These are phyloP conservation scores for Bipolaris oryzae DNA, from an alignment of 2,329 filamentous ascomycete species.

Conservation along the genomic window DNA sequence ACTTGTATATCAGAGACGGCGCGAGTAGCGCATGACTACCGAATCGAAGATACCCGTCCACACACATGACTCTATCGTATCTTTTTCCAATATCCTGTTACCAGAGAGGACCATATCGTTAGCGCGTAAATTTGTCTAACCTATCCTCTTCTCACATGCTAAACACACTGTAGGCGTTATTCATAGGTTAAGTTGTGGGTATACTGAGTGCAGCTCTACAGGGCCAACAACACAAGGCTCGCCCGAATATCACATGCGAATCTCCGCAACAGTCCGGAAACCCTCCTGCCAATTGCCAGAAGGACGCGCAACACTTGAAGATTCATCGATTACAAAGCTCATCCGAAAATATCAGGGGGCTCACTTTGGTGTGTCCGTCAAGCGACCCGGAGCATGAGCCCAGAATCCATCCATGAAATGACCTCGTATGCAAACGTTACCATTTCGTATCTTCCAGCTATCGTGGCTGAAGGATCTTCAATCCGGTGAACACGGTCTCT, in stretches of 20 bases:
- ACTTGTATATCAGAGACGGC: not conserved
- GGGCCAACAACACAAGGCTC: not conserved
- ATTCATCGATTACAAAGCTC: not conserved
- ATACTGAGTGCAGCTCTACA: not conserved
- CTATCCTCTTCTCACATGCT: not conserved
- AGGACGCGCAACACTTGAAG: not conserved
- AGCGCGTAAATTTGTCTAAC: not conserved
- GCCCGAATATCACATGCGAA: not conserved
- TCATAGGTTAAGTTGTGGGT: not conserved
- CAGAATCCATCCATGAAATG: not conserved
- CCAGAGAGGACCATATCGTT: not conserved
- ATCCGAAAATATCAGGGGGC: not conserved
- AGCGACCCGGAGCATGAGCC: not conserved
- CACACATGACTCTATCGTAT: not conserved
- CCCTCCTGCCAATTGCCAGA: not conserved
- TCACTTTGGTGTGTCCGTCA: not conserved
- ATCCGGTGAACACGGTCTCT: slow-evolving; percentile 6
- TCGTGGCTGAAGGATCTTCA: not conserved
- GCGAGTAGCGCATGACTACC: slow-evolving; percentile 1
- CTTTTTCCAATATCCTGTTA: not conserved
- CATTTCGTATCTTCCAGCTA: not conserved
- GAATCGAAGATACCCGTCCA: slow-evolving; percentile 9
- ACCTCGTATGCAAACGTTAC: not conserved
- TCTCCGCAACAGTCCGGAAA: too few species aligned
- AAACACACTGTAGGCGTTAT: not conserved